Conservation (phyloP, 1,284 basidiomycete species). For the Sanghuangporus weigelae region DNA sequence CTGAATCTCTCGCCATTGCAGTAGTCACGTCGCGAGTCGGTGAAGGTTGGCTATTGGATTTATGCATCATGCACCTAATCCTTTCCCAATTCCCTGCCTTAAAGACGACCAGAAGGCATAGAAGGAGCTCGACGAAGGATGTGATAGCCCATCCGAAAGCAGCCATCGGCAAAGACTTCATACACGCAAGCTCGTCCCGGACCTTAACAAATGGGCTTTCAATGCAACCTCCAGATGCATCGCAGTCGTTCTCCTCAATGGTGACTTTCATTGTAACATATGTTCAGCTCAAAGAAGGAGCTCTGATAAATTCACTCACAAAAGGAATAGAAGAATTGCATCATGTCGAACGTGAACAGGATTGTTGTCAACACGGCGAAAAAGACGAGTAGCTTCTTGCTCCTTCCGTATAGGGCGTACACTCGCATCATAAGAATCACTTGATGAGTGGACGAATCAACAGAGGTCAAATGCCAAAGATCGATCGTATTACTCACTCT, state of each 20-base stretch:
- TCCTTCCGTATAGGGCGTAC: slow-evolving; percentile 10
- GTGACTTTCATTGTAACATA: background rate
- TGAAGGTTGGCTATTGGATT: background rate
- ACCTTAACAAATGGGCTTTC: background rate
- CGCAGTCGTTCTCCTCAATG: background rate
- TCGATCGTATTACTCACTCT: background rate
- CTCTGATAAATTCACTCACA: background rate
- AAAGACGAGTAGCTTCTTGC: background rate
- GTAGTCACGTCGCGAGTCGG: background rate
- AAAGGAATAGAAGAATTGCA: background rate
- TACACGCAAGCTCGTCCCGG: background rate
- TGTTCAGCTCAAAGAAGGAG: no score
- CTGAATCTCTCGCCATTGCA: slow-evolving; percentile 8
- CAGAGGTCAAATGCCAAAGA: background rate
- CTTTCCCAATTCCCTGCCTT: background rate
- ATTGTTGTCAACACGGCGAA: background rate
- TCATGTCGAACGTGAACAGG: background rate
- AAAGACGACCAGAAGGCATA: slow-evolving; percentile 1
- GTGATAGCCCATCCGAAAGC: background rate
- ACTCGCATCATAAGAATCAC: slow-evolving; percentile 6
- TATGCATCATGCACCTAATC: background rate
- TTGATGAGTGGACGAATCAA: background rate
- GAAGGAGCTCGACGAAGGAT: background rate
- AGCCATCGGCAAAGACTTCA: background rate
- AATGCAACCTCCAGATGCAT: background rate